Percentiles rank a stretch among this genome's conserved stretches.
These are phyloP conservation scores for Microascus cirrosus DNA, from an alignment of 2,329 filamentous ascomycete species.

Conservation along the genomic window DNA sequence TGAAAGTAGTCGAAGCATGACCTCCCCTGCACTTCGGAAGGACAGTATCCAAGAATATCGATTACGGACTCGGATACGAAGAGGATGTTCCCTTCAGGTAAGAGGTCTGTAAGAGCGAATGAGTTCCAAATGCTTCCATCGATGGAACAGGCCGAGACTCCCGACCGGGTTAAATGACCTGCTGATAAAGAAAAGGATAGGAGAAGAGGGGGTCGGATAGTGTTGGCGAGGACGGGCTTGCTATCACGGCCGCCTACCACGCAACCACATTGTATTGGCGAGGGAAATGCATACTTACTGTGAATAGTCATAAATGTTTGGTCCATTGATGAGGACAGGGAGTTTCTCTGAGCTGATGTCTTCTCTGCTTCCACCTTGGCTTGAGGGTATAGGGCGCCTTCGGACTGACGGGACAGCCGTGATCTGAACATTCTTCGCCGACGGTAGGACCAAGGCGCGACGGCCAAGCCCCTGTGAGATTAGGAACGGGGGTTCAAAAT, in stretches of 20 bases:
- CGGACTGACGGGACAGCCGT: not conserved
- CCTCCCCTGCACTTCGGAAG: slow-evolving; percentile 62
- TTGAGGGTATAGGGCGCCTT: not conserved
- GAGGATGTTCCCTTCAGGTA: slow-evolving; percentile 64
- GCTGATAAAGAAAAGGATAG: not conserved
- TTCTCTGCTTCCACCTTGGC: not conserved
- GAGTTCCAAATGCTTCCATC: not conserved
- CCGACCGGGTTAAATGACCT: not conserved
- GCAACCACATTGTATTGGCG: not conserved
- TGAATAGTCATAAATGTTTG: slow-evolving; percentile 89
- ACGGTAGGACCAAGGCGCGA: not conserved
- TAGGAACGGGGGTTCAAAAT: no score
- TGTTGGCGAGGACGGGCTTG: no score
- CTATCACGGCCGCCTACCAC: not conserved
- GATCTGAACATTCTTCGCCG: not conserved
- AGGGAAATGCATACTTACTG: slow-evolving; percentile 40
- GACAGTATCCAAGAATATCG: slow-evolving; percentile 72
- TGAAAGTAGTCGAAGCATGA: slow-evolving; percentile 84
- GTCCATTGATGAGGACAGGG: slow-evolving; percentile 46
- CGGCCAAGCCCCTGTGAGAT: no score
- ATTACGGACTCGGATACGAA: slow-evolving; percentile 76
- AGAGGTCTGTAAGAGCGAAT: slow-evolving; percentile 45
- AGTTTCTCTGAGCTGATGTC: not conserved
- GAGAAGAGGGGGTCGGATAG: not conserved
- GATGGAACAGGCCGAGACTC: not conserved